Conservation (phyloP, 768 basidiomycete species). For the Sutorius australiensis region DNA sequence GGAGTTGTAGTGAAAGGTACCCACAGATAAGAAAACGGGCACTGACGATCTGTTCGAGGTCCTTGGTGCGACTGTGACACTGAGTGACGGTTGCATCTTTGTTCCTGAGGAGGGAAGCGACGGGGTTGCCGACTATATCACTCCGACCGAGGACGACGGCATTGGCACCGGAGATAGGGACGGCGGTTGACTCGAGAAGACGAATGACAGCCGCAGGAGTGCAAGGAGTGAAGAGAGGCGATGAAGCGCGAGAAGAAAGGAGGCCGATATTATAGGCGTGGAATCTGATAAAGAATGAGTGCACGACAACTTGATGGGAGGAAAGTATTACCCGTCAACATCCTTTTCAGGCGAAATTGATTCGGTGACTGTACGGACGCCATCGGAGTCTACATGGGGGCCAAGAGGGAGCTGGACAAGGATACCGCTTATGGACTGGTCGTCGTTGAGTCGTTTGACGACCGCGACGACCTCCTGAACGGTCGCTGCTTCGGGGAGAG, state of each 20-base stretch:
- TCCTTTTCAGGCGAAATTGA: conserved; percentile 93
- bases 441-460: conserved; percentile 80
- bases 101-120: conserved; percentile 84
- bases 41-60: conserved; percentile 74
- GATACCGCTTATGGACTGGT: conserved; percentile 80
- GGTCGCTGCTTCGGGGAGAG: conserved; percentile 60
- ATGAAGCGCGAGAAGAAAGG: conserved; percentile 83
- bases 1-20: conserved; percentile 1
- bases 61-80: conserved; percentile 88
- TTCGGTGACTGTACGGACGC: conserved; percentile 90
- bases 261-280: conserved; percentile 98
- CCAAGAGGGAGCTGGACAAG: conserved; percentile 95
- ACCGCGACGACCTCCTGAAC: conserved; percentile 72
- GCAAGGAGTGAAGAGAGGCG: conserved; percentile 90
- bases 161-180: conserved; percentile 70
- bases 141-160: conserved; percentile 94
- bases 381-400: conserved; percentile 73
- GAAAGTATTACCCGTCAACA: conserved; percentile 77
- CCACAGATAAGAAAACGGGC: conserved; percentile 3
- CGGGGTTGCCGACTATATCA: conserved; percentile 97
- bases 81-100: conserved; percentile 96
- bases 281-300: conserved; percentile 53
- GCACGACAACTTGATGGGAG: conserved; percentile 3
- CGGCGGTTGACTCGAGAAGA: conserved; percentile 83
- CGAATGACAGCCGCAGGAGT: conserved; percentile 92